These are phyloP conservation scores for Sambucus nigra DNA, from an alignment of 129 eudicot species.

Conservation along the genomic window DNA sequence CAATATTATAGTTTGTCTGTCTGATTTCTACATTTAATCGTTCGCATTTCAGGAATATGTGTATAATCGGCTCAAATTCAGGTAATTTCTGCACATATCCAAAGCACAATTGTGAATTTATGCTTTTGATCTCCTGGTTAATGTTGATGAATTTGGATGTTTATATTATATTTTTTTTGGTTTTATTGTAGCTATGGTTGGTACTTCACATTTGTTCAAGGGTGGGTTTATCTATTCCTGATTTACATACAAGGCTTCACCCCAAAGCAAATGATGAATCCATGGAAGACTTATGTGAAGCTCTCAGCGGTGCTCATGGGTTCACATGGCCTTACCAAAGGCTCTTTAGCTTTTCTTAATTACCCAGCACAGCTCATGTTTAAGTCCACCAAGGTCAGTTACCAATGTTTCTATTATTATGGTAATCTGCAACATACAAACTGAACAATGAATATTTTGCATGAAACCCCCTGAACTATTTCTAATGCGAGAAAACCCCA, in stretches of 20 bases:
- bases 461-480: no score
- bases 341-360: conserved; percentile 77
- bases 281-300: conserved; percentile 87
- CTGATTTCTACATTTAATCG: not conserved
- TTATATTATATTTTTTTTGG: not conserved
- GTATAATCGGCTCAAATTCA: conserved; percentile 74
- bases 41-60: conserved; percentile 77
- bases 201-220: conserved; percentile 89
- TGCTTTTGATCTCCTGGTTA: no score
- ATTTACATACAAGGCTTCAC: conserved; percentile 84
- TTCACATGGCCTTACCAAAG: conserved; percentile 90
- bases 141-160: no score
- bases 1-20: no score
- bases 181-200: conserved; percentile 59
- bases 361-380: conserved; percentile 97
- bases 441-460: no score
- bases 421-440: no score
- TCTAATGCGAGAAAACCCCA: no score
- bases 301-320: conserved; percentile 97
- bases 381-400: conserved; percentile 80
- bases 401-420: not conserved
- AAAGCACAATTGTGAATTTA: no score
- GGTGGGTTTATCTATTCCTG: conserved; percentile 66
- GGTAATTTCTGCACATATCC: conserved; percentile 33
- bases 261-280: conserved; percentile 90